Evolutionary conservation across 257 asterid genomes (phyloP), one percentile per base, ranked within the genome.

Genomic region (Echium plantagineum): DNA sequence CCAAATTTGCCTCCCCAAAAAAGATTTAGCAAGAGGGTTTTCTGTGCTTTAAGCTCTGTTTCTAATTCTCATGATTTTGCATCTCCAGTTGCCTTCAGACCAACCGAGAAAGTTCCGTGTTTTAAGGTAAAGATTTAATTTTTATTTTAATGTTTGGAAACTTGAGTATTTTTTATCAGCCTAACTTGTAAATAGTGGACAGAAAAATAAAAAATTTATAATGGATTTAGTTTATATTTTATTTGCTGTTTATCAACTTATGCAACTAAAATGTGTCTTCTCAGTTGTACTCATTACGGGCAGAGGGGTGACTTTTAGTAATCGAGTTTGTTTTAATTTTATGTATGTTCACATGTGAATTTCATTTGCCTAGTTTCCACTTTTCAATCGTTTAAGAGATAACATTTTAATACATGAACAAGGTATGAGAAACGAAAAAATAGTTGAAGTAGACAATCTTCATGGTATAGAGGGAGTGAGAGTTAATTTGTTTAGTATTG

Each of bases 111-210:
- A 71, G 69, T 78, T 56, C 48, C 75, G 60, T 60, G 75, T 67
- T 70, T 82, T 58, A 80, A 81, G 97, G 97, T 89, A 76, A 80
- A 67, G 24, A 58, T 32, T 30, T 69, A 24, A 18, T 19, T 74
- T 58, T 67, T 71, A n/a, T 54, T 21, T 13, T 28, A 28, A 55
- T 21, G 22, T 64, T 65, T 19, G 28, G 19, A 21, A 30, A 58
- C 67, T 26, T 56, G 0, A 42, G 48, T 22, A 21, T 56, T 3
- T 56, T 3, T 20, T 4, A 16, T 48, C 47, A 47, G 52, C 17
- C 52, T 71, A 64, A 55, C 28, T 56, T 65, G 12, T 21, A 53
- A 60, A 0, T 13, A 51, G 42, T 18, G 52, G 28, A 24, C 17
- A 16, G 57, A 15, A 32, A 61, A 49, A 69, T 53, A 54, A 60